Percentiles rank a stretch among this genome's conserved stretches.
Conservation (phyloP, 225 moss, liverwort and hornwort species). For the Marchantia paleacea region DNA sequence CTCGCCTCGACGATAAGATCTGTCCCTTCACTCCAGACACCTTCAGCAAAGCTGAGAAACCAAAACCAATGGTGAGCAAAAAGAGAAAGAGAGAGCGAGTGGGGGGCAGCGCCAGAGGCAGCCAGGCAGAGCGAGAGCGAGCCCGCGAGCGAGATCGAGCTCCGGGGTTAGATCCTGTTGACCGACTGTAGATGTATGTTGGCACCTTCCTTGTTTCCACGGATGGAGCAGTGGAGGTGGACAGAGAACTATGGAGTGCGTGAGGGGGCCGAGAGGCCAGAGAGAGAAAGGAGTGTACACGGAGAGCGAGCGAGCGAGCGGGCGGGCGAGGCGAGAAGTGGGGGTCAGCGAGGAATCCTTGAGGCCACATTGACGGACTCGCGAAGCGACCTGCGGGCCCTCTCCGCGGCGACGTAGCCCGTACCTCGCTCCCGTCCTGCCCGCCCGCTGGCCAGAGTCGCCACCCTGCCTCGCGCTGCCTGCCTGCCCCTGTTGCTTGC, state of each 20-base stretch:
- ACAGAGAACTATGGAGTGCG: constrained; percentile 2
- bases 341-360: constrained; percentile 26
- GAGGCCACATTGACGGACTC: constrained; percentile 11
- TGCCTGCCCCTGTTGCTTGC: not conserved
- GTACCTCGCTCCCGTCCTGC: constrained; percentile 8
- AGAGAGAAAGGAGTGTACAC: constrained; percentile 13
- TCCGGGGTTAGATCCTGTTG: constrained; percentile 11
- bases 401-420: not conserved
- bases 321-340: constrained; percentile 9
- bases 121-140: not conserved
- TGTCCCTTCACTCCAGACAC: constrained; percentile 5
- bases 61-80: not conserved
- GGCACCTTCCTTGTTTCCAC: not conserved
- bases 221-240: constrained; percentile 10
- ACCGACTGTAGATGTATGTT: constrained; percentile 5
- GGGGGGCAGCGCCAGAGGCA: not conserved
- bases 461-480: constrained; percentile 1
- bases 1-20: constrained; percentile 4
- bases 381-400: not conserved
- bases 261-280: too few relatives aligned
- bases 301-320: not conserved
- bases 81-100: constrained; percentile 3
- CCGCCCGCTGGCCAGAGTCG: not conserved
- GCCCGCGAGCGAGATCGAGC: constrained; percentile 5
- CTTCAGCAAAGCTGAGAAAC: not conserved